Conservation (phyloP, 139 green algal genomes). For the Picochlorum sp. region DNA sequence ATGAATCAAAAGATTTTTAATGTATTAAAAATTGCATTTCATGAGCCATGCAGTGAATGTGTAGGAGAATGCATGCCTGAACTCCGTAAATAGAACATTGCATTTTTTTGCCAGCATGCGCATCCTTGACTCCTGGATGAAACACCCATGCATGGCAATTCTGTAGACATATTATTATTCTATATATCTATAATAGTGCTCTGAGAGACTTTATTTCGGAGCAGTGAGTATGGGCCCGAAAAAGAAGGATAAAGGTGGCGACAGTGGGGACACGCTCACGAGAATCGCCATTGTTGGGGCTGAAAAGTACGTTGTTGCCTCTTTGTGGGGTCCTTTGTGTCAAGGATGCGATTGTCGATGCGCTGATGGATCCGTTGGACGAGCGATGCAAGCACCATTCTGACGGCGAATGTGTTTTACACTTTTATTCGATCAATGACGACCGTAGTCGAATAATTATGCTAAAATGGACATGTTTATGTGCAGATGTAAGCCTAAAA, state of each 20-base stretch:
- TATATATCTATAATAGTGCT: background rate
- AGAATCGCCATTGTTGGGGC: slow-evolving; percentile 94
- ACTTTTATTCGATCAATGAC: background rate
- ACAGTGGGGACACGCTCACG: slow-evolving; percentile 74
- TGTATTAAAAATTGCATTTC: background rate
- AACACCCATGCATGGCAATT: no score
- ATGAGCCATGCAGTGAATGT: background rate
- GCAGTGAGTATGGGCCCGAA: slow-evolving; percentile 60
- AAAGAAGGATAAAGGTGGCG: slow-evolving; percentile 57
- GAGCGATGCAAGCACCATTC: background rate
- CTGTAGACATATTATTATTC: background rate
- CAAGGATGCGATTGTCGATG: no score
- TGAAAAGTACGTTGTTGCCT: slow-evolving; percentile 55
- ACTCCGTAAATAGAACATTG: no score
- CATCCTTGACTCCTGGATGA: background rate
- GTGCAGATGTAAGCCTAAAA: slow-evolving; percentile 94
- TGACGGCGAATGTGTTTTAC: background rate
- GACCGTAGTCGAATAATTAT: background rate
- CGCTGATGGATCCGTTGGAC: no score
- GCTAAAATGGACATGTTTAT: background rate
- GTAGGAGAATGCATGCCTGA: background rate
- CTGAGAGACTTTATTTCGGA: background rate
- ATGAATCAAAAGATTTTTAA: no score
- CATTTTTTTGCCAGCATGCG: background rate
- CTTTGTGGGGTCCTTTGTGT: background rate